phyloP scores from a whole-genome alignment of 306 rosid species.

The Fagus crenata region DNA sequence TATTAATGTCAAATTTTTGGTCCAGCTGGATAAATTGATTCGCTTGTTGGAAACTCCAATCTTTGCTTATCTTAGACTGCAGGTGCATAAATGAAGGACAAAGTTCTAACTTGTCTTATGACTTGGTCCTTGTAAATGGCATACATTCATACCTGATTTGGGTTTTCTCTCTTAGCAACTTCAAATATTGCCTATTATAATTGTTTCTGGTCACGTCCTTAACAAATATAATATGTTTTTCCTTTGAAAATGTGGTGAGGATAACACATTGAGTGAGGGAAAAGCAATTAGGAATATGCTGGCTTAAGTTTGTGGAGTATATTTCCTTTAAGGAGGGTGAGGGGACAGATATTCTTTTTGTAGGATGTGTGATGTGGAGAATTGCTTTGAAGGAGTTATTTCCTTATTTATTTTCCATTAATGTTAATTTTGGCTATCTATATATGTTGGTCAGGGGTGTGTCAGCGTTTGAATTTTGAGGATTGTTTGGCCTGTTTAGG shows the following conservation, averaged over 20 bases:
- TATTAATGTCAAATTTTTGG: constrained; percentile 81
- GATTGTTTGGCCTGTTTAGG: not conserved
- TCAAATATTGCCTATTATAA: not conserved
- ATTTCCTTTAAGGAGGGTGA: not conserved
- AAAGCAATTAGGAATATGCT: not conserved
- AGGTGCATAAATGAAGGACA: constrained; percentile 50
- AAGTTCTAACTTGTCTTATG: constrained; percentile 19
- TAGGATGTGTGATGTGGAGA: not conserved
- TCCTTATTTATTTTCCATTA: not conserved
- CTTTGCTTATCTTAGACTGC: constrained; percentile 88
- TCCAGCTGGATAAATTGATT: constrained; percentile 92
- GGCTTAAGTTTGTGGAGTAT: not conserved
- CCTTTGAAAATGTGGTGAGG: not conserved
- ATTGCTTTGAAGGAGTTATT: not conserved
- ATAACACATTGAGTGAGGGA: not conserved
- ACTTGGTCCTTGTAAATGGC: constrained; percentile 18
- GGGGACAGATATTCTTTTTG: not conserved
- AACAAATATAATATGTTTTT: not conserved
- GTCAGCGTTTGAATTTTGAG: not conserved
- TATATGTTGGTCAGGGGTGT: not conserved
- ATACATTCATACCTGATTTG: constrained; percentile 16
- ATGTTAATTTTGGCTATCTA: not conserved
- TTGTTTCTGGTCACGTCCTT: not conserved
- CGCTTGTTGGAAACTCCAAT: constrained; percentile 93
- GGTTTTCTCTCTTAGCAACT: not conserved